These are phyloP conservation scores for Auriscalpium vulgare DNA, from an alignment of 768 basidiomycete species.

Conservation along the genomic window DNA sequence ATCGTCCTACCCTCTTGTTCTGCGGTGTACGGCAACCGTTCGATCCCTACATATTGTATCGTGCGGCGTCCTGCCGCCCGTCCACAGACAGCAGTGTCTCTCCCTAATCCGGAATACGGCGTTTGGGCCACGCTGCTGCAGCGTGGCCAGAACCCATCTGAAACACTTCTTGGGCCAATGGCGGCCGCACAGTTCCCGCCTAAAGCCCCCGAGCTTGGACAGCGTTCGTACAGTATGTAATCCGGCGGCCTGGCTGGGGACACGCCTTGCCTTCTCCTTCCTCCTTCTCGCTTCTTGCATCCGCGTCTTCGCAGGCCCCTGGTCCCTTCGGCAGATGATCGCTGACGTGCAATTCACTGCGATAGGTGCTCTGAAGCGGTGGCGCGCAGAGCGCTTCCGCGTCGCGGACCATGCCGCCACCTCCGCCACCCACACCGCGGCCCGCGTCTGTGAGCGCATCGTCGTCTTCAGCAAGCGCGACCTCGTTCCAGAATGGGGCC, in stretches of 20 bases:
- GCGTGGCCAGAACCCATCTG: background rate
- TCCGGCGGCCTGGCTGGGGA: background rate
- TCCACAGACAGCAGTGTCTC: too few species aligned
- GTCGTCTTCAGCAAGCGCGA: slow-evolving; percentile 93
- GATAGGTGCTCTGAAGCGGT: slow-evolving; percentile 6
- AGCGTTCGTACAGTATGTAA: background rate
- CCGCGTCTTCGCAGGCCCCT: background rate
- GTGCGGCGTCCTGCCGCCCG: too few species aligned
- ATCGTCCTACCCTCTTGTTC: background rate
- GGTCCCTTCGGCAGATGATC: background rate
- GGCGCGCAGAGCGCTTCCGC: slow-evolving; percentile 13
- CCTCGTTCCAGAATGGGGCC: slow-evolving; percentile 81
- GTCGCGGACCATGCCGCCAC: slow-evolving; percentile 9
- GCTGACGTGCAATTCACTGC: slow-evolving; percentile 2
- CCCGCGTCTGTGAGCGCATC: slow-evolving; percentile 63
- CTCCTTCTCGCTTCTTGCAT: background rate
- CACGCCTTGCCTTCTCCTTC: background rate
- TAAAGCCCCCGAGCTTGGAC: too few species aligned
- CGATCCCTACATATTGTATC: too few species aligned
- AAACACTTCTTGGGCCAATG: background rate
- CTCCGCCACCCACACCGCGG: slow-evolving; percentile 7
- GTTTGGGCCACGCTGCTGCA: background rate
- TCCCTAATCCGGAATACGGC: background rate
- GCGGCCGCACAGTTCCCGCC: too few species aligned
- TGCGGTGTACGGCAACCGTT: background rate